Evolutionary conservation across 495 filamentous ascomycete species (phyloP).

Genomic region (Neurospora sp.): DNA sequence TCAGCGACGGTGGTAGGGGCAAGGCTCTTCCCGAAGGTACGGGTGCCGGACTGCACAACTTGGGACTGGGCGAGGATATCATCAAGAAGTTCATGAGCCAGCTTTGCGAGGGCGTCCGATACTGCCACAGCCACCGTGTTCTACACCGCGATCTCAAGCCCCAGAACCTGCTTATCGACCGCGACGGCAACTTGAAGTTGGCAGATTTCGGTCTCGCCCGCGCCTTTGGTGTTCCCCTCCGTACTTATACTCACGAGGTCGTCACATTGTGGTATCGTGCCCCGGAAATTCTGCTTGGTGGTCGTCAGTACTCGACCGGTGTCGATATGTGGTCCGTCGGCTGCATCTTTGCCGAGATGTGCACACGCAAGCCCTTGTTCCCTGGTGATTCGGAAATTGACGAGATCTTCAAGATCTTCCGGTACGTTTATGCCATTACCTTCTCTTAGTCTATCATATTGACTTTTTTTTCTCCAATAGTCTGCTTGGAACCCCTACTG

Average conservation of each 20-base stretch:
- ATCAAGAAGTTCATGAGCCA: constrained; percentile 98
- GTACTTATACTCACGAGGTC: constrained; percentile 98
- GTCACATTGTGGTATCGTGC: constrained; percentile 97
- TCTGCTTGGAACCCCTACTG: constrained; percentile 81
- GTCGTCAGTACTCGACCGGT: constrained; percentile 94
- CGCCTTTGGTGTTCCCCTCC: constrained; percentile 90
- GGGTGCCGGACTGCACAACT: constrained; percentile 47
- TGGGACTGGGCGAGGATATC: constrained; percentile 83
- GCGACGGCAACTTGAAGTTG: constrained; percentile 91
- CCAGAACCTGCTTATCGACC: constrained; percentile 92
- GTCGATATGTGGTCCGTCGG: constrained; percentile 99
- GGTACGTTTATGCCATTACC: constrained; percentile 40
- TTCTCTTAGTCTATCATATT: not conserved
- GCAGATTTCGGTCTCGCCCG: constrained; percentile 95
- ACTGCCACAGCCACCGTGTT: constrained; percentile 92
- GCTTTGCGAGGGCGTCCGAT: constrained; percentile 79
- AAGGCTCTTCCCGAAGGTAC: constrained; percentile 79
- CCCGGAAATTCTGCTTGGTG: constrained; percentile 95
- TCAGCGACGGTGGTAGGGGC: constrained; percentile 80
- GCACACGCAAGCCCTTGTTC: constrained; percentile 93
- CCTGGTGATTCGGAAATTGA: constrained; percentile 98
- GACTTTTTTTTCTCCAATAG: constrained; percentile 31
- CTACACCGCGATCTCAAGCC: constrained; percentile 96
- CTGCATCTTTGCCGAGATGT: constrained; percentile 99
- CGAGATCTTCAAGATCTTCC: constrained; percentile 99